Conservation (phyloP, 2,329 filamentous ascomycete genomes). For the Pleurostoma richardsiae region DNA sequence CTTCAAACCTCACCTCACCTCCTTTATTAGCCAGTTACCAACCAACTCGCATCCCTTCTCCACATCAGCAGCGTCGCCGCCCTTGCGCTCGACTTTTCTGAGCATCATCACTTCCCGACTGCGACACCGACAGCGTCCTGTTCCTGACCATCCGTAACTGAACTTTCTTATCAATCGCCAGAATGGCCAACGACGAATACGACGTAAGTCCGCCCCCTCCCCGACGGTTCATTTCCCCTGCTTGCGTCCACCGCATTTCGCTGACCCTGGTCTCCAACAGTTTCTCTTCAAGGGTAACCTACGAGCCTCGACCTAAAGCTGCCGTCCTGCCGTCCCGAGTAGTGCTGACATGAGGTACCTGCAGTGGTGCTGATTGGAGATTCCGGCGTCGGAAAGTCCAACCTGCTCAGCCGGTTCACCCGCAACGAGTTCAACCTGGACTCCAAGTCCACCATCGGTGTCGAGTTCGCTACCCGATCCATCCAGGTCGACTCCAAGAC, state of each 20-base stretch:
- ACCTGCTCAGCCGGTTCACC: slow-evolving; percentile 98
- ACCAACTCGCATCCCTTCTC: too few species aligned
- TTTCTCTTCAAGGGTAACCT: slow-evolving; percentile 95
- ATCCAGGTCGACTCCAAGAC: slow-evolving; percentile 99
- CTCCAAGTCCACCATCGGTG: slow-evolving; percentile 98
- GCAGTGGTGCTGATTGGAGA: slow-evolving; percentile 97
- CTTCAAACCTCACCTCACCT: too few species aligned
- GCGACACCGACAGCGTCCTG: too few species aligned
- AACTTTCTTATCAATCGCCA: slow-evolving; percentile 27
- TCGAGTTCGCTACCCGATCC: slow-evolving; percentile 97
- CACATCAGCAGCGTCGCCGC: too few species aligned
- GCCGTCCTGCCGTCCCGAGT: neutral
- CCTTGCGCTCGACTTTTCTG: too few species aligned
- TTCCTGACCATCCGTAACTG: too few species aligned
- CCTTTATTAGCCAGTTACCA: too few species aligned
- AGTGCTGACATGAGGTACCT: slow-evolving; percentile 13
- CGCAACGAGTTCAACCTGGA: slow-evolving; percentile 99
- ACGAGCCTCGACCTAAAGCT: slow-evolving; percentile 10
- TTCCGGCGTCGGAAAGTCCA: slow-evolving; percentile 99
- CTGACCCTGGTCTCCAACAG: slow-evolving; percentile 45
- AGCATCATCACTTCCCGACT: too few species aligned
- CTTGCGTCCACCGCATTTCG: slow-evolving; percentile 10
- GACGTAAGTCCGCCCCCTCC: slow-evolving; percentile 64
- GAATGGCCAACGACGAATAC: slow-evolving; percentile 99
- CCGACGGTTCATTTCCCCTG: slow-evolving; percentile 15